phyloP scores from a whole-genome alignment of 2,329 filamentous ascomycete genomes.

The Bisporella sp. region DNA sequence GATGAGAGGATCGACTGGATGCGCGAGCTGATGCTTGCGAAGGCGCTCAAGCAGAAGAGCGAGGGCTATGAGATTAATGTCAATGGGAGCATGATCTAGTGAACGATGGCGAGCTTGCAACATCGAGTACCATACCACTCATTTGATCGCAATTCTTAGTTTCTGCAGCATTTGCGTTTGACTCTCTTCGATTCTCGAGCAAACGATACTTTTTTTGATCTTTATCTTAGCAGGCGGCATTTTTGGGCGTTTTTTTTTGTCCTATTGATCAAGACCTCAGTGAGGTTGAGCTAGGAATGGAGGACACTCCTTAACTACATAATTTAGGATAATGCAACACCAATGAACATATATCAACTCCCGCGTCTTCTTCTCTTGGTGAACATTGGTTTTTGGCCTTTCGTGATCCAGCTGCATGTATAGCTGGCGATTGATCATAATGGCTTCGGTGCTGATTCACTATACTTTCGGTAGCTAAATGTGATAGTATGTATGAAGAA shows the following conservation, averaged over 20 bases:
- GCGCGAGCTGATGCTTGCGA: conserved; percentile 86
- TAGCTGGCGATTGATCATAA: too few species aligned
- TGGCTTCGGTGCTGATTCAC: neutral
- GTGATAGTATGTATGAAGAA: too few species aligned
- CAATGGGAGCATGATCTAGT: conserved; percentile 68
- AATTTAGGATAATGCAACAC: too few species aligned
- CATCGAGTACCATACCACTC: neutral
- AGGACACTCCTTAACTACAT: too few species aligned
- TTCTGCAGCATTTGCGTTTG: conserved; percentile 9
- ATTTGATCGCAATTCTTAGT: neutral
- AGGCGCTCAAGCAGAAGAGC: conserved; percentile 76
- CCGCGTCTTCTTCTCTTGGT: too few species aligned
- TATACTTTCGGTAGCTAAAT: conserved; percentile 1
- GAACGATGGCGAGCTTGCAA: neutral
- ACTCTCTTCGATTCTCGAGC: conserved; percentile 5
- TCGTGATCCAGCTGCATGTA: too few species aligned
- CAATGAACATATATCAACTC: too few species aligned
- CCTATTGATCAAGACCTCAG: too few species aligned
- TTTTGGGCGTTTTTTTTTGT: conserved; percentile 9
- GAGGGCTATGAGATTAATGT: conserved; percentile 78
- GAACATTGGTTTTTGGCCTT: too few species aligned
- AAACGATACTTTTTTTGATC: conserved; percentile 2
- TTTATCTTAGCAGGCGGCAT: conserved; percentile 12
- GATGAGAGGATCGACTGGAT: conserved; percentile 97
- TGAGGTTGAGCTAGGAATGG: too few species aligned